Percentiles rank a stretch among this genome's conserved stretches.
phyloP scores from a whole-genome alignment of 495 filamentous ascomycete species.

The Aspergillus affinis region DNA sequence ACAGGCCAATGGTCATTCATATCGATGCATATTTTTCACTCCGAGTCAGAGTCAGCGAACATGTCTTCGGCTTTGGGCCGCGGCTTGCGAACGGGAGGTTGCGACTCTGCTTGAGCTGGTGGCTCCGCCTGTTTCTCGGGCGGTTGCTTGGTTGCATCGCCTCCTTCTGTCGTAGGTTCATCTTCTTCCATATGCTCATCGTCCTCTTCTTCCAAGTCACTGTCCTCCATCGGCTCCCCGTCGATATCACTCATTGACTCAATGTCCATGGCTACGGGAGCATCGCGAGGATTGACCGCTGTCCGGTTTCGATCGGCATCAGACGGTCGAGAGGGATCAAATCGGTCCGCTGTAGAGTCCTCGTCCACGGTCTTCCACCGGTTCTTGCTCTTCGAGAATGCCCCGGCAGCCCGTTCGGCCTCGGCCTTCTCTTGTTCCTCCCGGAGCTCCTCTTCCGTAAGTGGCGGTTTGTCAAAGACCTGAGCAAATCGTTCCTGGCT shows the following conservation, averaged over 20 bases:
- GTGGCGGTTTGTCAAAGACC: slow-evolving; percentile 73
- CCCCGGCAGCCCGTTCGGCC: slow-evolving; percentile 36
- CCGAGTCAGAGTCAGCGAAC: slow-evolving; percentile 75
- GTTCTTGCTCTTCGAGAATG: slow-evolving; percentile 50
- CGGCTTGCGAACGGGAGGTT: slow-evolving; percentile 43
- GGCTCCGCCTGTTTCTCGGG: slow-evolving; percentile 21
- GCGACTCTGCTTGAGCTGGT: slow-evolving; percentile 24
- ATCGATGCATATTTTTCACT: slow-evolving; percentile 22
- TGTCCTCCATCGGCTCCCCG: slow-evolving; percentile 57
- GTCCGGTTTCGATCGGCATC: slow-evolving; percentile 23
- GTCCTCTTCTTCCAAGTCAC: slow-evolving; percentile 51
- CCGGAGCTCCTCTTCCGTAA: slow-evolving; percentile 49
- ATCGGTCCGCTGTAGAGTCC: slow-evolving; percentile 41
- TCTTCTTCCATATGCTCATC: slow-evolving; percentile 54
- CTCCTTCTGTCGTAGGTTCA: slow-evolving; percentile 43
- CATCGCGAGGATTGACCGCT: slow-evolving; percentile 23
- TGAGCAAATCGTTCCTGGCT: slow-evolving; percentile 71
- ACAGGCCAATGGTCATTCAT: background rate
- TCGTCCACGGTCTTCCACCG: slow-evolving; percentile 75
- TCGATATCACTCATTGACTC: slow-evolving; percentile 47
- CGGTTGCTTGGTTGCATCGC: slow-evolving; percentile 14
- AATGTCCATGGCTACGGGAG: slow-evolving; percentile 28
- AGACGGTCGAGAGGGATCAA: slow-evolving; percentile 28
- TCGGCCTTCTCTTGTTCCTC: slow-evolving; percentile 52
- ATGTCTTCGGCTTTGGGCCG: slow-evolving; percentile 89